Base-by-base conservation (phyloP, 371 early-diverging fungal species). In the Syncephalastrum monosporum region DNA sequence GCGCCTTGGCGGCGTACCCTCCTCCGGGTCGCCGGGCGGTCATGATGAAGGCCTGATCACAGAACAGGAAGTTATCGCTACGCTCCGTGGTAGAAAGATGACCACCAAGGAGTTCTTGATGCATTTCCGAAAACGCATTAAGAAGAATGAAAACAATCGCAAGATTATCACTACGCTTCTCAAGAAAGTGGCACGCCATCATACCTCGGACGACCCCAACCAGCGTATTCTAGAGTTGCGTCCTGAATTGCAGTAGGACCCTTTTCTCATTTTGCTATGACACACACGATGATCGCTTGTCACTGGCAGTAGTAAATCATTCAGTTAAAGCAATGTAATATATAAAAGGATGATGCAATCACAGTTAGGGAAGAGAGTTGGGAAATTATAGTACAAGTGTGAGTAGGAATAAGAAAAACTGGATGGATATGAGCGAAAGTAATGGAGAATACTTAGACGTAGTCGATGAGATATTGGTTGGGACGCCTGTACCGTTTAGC, bases 81-180 rank as follows among this genome's bases (percentile, higher is more conserved):
- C 69, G 1, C 55, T 87, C 8, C 82, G 87, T 53, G 82, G 76
- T 50, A 78, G 69, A 48, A 67, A 71, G 5, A 74, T 85, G 73
- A 83, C 85, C 0, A 85, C 87, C 41, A 85, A 86, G 59, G 88
- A 88, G 38, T 79, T 90, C 47, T 75, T 90, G 44, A 67, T 77
- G 54, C 76, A 72, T 16, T 77, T 90, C 68, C 81, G 86, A 53
- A 82, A 74, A 56, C 85, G 88, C 55, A 82, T 90, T 61, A 82
- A 79, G 73, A 86, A 77, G 49, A 83, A 88, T 42, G 72, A 74
- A 2, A 72, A 74, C 13, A 90, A 90, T 71, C 75, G 82, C 59
- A 77, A 66, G 6, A 78, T 82, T 29, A 72, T 90, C 16, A 80
- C 85, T 10, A 55, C 67, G 2, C 69, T 88, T 25, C 71, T 88